Percentiles rank a stretch among this genome's conserved stretches.
These are phyloP conservation scores for Penicillium egyptiacum DNA, from an alignment of 495 filamentous ascomycete species.

Conservation along the genomic window DNA sequence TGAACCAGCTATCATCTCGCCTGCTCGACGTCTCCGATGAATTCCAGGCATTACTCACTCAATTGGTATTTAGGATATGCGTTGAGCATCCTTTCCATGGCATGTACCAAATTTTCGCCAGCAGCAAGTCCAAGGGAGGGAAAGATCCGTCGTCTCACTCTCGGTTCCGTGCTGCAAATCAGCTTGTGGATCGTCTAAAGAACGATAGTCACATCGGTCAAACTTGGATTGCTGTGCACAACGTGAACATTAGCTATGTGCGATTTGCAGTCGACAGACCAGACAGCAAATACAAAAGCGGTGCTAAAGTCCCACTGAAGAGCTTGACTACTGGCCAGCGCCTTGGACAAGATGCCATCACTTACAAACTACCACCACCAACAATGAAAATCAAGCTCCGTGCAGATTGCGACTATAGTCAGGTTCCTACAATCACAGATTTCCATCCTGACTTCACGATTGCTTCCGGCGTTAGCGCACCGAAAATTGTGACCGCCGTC, in stretches of 20 bases:
- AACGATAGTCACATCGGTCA: conserved; percentile 42
- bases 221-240: conserved; percentile 67
- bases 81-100: conserved; percentile 91
- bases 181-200: conserved; percentile 60
- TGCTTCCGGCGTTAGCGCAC: conserved; percentile 85
- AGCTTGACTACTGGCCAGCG: conserved; percentile 54
- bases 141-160: conserved; percentile 72
- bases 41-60: conserved; percentile 74
- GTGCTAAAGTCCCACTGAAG: conserved; percentile 60
- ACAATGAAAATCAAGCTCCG: conserved; percentile 83
- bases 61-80: conserved; percentile 77
- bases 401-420: conserved; percentile 69
- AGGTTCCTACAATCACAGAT: conserved; percentile 66
- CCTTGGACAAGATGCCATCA: conserved; percentile 57
- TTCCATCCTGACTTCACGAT: conserved; percentile 74
- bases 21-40: conserved; percentile 63
- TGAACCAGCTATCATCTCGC: conserved; percentile 94
- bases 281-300: conserved; percentile 64
- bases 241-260: conserved; percentile 72
- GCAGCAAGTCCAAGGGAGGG: conserved; percentile 61
- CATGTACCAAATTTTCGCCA: conserved; percentile 92
- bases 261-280: conserved; percentile 64
- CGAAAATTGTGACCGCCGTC: conserved; percentile 82
- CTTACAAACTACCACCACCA: conserved; percentile 73
- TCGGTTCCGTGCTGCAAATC: conserved; percentile 67